phyloP scores from a whole-genome alignment of 176 grass and related monocot genomes.

The Oryza punctata region DNA sequence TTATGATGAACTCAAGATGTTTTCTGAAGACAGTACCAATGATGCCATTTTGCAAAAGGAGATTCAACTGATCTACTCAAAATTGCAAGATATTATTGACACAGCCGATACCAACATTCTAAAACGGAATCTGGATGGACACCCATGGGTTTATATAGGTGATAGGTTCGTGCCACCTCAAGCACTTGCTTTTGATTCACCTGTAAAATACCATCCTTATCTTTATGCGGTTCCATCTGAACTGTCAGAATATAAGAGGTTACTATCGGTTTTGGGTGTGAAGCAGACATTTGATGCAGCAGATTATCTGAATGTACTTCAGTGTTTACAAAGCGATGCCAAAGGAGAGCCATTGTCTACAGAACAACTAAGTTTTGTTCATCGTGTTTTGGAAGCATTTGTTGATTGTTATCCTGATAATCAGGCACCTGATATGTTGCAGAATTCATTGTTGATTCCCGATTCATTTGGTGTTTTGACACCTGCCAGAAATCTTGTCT shows the following conservation, averaged over 20 bases:
- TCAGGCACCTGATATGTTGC: conserved; percentile 61
- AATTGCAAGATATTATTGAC: conserved; percentile 70
- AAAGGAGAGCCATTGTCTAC: conserved; percentile 78
- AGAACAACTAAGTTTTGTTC: conserved; percentile 85
- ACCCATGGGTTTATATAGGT: conserved; percentile 86
- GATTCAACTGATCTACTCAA: conserved; percentile 64
- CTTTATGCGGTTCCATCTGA: conserved; percentile 97
- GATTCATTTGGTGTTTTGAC: conserved; percentile 74
- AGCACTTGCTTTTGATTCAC: conserved; percentile 95
- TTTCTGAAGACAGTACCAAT: conserved; percentile 55
- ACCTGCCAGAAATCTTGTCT: conserved; percentile 80
- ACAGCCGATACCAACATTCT: conserved; percentile 49
- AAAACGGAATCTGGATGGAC: conserved; percentile 71
- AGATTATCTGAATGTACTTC: conserved; percentile 83
- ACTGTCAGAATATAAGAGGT: conserved; percentile 76
- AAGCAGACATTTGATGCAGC: conserved; percentile 81
- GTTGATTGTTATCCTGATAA: conserved; percentile 69
- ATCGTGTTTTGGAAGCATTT: conserved; percentile 92
- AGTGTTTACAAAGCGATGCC: conserved; percentile 58
- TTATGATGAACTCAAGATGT: conserved; percentile 70
- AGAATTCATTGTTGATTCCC: conserved; percentile 78
- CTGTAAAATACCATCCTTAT: conserved; percentile 95
- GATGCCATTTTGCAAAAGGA: conserved; percentile 70
- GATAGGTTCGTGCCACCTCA: conserved; percentile 73
- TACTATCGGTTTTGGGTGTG: conserved; percentile 80